These are phyloP conservation scores for Gastrodia elata DNA, from an alignment of 106 monocot genomes.

Conservation along the genomic window DNA sequence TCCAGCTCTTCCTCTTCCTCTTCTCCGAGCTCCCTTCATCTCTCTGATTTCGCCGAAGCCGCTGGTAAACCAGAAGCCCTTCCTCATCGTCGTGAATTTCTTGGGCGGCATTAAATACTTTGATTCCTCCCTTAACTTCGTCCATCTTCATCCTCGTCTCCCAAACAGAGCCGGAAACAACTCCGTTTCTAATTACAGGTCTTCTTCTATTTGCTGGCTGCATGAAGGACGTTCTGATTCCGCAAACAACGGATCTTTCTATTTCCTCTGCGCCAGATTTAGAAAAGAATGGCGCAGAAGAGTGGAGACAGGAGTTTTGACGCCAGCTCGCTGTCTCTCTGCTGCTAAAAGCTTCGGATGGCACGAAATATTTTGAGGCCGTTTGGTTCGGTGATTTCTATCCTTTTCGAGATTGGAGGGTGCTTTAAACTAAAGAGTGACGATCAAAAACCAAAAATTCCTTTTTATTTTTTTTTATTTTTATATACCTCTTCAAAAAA, in stretches of 20 bases:
- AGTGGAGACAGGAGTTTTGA: background rate
- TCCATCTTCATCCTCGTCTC: constrained; percentile 83
- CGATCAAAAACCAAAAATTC: no score
- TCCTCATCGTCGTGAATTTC: constrained; percentile 20
- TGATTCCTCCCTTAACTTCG: constrained; percentile 72
- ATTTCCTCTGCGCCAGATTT: constrained; percentile 4
- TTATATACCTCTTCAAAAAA: no score
- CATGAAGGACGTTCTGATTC: constrained; percentile 8
- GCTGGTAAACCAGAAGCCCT: constrained; percentile 22
- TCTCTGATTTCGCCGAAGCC: constrained; percentile 47
- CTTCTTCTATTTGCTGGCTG: constrained; percentile 26
- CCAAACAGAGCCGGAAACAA: constrained; percentile 62
- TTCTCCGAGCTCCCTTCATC: constrained; percentile 14
- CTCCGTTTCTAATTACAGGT: constrained; percentile 28
- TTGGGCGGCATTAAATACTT: constrained; percentile 51
- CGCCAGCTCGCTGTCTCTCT: no score
- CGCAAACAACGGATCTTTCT: constrained; percentile 4
- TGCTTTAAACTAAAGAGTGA: no score
- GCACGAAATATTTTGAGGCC: no score
- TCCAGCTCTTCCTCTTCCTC: constrained; percentile 78
- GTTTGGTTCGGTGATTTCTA: no score
- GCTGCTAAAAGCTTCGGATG: no score
- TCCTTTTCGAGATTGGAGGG: no score
- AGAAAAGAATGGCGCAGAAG: constrained; percentile 9
- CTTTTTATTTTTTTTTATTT: no score